phyloP scores from a whole-genome alignment of 2,329 filamentous ascomycete genomes.

The Aspergillus felis region DNA sequence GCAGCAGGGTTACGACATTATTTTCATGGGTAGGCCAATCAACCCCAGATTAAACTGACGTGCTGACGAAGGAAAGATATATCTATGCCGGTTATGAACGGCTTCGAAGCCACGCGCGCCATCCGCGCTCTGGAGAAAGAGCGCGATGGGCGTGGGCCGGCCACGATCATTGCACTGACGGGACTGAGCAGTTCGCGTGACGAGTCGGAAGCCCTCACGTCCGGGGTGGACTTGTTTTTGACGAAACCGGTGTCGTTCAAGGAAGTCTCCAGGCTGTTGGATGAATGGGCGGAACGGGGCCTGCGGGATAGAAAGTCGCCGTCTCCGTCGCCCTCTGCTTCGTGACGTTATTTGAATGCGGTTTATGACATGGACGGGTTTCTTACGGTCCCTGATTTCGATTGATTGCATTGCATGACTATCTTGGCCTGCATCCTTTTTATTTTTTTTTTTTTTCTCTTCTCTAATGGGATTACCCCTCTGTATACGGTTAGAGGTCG shows the following conservation, averaged over 20 bases:
- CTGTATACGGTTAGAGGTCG: neutral
- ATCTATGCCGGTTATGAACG: slow-evolving; percentile 48
- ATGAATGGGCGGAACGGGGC: slow-evolving; percentile 26
- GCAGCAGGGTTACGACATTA: slow-evolving; percentile 38
- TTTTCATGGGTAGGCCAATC: slow-evolving; percentile 39
- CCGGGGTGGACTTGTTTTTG: slow-evolving; percentile 45
- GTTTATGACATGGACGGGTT: neutral
- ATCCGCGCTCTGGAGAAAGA: slow-evolving; percentile 43
- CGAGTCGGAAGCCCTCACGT: slow-evolving; percentile 40
- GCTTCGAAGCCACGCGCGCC: slow-evolving; percentile 45
- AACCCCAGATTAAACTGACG: neutral
- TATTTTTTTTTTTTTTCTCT: neutral
- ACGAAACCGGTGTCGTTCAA: slow-evolving; percentile 47
- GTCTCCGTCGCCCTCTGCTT: neutral
- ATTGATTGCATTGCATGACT: neutral
- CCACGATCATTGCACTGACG: slow-evolving; percentile 45
- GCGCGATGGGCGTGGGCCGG: slow-evolving; percentile 24
- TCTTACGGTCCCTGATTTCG: neutral
- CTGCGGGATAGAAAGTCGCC: neutral
- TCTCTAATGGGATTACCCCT: neutral
- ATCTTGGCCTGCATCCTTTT: neutral
- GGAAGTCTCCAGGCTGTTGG: slow-evolving; percentile 39
- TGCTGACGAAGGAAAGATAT: slow-evolving; percentile 29
- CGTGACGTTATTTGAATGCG: neutral
- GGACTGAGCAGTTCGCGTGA: slow-evolving; percentile 43